phyloP scores from a whole-genome alignment of 2,329 filamentous ascomycete genomes.

The Aspergillus intermedius region DNA sequence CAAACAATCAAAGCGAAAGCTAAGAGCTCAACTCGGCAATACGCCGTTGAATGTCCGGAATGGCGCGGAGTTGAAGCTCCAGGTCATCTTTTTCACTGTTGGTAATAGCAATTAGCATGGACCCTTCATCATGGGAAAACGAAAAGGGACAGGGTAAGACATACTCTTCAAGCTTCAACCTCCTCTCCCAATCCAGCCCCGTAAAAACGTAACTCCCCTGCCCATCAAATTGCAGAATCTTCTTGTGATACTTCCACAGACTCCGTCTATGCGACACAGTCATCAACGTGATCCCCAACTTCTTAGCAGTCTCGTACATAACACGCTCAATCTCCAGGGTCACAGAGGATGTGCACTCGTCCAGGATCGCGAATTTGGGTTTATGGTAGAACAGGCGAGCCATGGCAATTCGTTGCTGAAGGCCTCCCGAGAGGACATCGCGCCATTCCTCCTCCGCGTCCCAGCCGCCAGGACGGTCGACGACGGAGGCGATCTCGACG shows the following conservation, averaged over 20 bases:
- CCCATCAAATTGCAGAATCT: slow-evolving; percentile 94
- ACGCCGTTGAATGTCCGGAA: slow-evolving; percentile 80
- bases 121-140: not conserved
- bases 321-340: slow-evolving; percentile 88
- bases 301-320: slow-evolving; percentile 97
- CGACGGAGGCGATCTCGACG: slow-evolving; percentile 75
- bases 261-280: slow-evolving; percentile 87
- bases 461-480: slow-evolving; percentile 75
- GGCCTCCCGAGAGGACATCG: slow-evolving; percentile 81
- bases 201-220: slow-evolving; percentile 90
- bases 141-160: slow-evolving; percentile 18
- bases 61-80: slow-evolving; percentile 73
- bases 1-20: slow-evolving; percentile 3
- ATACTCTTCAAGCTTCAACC: slow-evolving; percentile 78
- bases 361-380: slow-evolving; percentile 88
- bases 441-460: slow-evolving; percentile 96
- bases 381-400: slow-evolving; percentile 89
- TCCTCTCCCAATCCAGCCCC: slow-evolving; percentile 75
- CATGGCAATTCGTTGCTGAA: slow-evolving; percentile 96
- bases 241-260: slow-evolving; percentile 92
- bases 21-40: slow-evolving; percentile 66
- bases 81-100: slow-evolving; percentile 81
- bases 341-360: slow-evolving; percentile 94
- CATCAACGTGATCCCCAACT: slow-evolving; percentile 88
- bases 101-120: slow-evolving; percentile 8